These are phyloP conservation scores for Solanum hybrid DNA, from an alignment of 305 asterid genomes.

Conservation along the genomic window DNA sequence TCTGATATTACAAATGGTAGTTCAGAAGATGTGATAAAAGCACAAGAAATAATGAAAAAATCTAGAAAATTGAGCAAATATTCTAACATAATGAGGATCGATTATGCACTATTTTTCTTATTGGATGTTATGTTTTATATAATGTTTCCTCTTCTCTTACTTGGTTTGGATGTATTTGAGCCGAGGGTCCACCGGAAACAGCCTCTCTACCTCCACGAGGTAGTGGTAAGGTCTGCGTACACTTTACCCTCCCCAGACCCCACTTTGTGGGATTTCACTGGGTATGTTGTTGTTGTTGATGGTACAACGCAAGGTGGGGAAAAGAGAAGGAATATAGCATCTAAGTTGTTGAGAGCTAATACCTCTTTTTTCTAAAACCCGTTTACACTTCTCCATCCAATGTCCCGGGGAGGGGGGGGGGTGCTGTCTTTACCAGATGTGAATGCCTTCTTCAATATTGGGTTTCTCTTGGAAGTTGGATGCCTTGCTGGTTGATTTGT, in stretches of 20 bases:
- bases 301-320: neutral
- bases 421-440: neutral
- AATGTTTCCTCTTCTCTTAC: too few relatives aligned
- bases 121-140: too few relatives aligned
- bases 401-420: neutral
- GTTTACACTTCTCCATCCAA: neutral
- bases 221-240: too few relatives aligned
- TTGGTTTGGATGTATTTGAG: too few relatives aligned
- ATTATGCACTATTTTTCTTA: too few relatives aligned
- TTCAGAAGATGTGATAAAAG: neutral
- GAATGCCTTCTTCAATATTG: neutral
- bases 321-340: neutral
- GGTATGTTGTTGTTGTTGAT: neutral
- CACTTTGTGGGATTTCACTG: too few relatives aligned
- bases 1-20: neutral
- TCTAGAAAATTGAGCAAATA: neutral
- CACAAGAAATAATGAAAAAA: neutral
- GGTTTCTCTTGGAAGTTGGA: neutral
- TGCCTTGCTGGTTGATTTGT: neutral
- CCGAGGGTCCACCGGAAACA: too few relatives aligned
- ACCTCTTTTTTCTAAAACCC: neutral
- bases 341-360: neutral
- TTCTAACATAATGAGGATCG: neutral
- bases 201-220: too few relatives aligned
- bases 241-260: too few relatives aligned